Base-by-base conservation (phyloP, 2,329 filamentous ascomycete genomes). In the Talaromyces albobiverticillius region DNA sequence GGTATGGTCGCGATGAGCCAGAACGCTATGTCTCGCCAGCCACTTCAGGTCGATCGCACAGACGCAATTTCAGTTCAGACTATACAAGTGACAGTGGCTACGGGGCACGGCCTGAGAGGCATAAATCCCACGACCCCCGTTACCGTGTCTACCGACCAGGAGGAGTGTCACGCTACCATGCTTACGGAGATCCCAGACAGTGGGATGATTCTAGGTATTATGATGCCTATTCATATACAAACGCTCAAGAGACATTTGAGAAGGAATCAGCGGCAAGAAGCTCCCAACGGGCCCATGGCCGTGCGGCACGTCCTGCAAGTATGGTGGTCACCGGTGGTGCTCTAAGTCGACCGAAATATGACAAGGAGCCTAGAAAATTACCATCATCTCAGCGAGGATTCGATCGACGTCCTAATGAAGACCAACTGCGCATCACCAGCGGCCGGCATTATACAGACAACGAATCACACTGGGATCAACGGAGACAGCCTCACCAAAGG, bases 171-270 rank as follows among this genome's bases (percentile, higher is more conserved):
- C 64, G 63, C 18, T 67, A 72, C 53, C 64, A 66, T 31, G 59
- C 61, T 11, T 62, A 65, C 7, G 65, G 64, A 16, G 61, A 65
- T 31, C 54, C 61, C 42, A 61, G 63, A 45, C 67, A 70, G 53
- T 64, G 65, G 34, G 67, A 71, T 22, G 70, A 73, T 45, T 70
- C 75, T 56, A 72, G 74, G 47, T 63, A 71, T 16, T 68, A 71
- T 43, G 68, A 73, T 60, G 70, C 71, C 6, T 78, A 76, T 58
- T 77, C 75, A 11, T 78, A 78, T 57, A 79, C 76, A 13, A 75
- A 71, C 6, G 69, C 75, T 2, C 69, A 70, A 34, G 75, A 78
- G 51, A 74, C 77, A 51, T 76, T 77, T 56, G 70, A 77, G 25
- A 68, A 72, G 40, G 76, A 78, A 47, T 73, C 69, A n/a, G 67